A percentile compares a stretch with the other conserved stretches of the same genome.
These are phyloP conservation scores for Epichloe elymi DNA, from an alignment of 2,329 filamentous ascomycete species.

Conservation along the genomic window DNA sequence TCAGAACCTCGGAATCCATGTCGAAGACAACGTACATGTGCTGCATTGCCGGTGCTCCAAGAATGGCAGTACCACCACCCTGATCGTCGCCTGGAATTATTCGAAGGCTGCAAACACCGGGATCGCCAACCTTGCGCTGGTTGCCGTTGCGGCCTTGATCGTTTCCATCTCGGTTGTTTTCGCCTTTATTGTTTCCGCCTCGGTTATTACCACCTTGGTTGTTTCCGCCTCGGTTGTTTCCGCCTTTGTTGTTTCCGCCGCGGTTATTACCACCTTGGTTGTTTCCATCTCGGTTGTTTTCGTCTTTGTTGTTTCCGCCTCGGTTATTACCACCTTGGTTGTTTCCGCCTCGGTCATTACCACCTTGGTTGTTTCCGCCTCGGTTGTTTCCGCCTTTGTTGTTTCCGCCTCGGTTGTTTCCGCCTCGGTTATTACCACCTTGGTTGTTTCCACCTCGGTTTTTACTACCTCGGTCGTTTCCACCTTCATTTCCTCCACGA, in stretches of 20 bases:
- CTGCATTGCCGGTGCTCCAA: constrained; percentile 1
- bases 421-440: too few relatives aligned
- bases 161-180: neutral
- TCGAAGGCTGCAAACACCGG: neutral
- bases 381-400: too few relatives aligned
- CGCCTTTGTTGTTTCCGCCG: too few relatives aligned
- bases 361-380: too few relatives aligned
- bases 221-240: too few relatives aligned
- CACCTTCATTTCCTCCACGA: neutral
- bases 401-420: too few relatives aligned
- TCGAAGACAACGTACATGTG: constrained; percentile 3
- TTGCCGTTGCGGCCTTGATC: neutral
- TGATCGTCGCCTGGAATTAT: neutral
- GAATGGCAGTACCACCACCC: neutral
- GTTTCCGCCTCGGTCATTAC: too few relatives aligned
- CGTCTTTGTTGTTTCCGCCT: neutral
- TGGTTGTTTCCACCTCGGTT: neutral
- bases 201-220: too few relatives aligned
- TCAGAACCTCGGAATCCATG: neutral
- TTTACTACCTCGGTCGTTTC: neutral
- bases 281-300: rapidly evolving
- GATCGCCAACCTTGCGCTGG: neutral
- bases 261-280: too few relatives aligned
- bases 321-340: too few relatives aligned
- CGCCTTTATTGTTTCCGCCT: too few relatives aligned